Base-by-base conservation (phyloP, 1,139 yeast species). In the Geotrichum carabidarum region DNA sequence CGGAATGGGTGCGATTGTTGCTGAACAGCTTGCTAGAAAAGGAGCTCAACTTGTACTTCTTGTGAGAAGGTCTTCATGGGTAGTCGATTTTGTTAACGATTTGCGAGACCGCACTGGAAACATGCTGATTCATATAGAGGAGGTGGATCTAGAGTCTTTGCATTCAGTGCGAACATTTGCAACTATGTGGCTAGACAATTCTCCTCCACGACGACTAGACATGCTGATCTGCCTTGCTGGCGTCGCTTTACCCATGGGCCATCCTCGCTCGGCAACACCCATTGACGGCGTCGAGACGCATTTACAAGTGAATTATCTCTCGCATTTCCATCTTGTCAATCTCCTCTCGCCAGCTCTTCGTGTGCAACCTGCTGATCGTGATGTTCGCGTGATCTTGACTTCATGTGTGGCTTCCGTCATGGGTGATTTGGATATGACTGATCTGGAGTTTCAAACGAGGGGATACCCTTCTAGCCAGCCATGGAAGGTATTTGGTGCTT, bases 341-440 rank as follows among this genome's bases (percentile, higher is more conserved):
- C 72, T 93, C 41, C 70, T 93, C 57, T 80, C 83, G 11, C 99
- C 99, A 0, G 80, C 95, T 17, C 73, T 93, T 53, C 79, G 86
- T 58, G 84, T 84, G 1, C 99, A 93, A 70, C 95, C 97, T 1
- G 89, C 96, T 0, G 98, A 90, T 68, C 77, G 99, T 62, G 98
- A 91, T 65, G 96, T 93, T 2, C 75, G 97, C 47, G 80, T 93
- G 5, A 69, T 93, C 11, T 62, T 89, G 34, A 79, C 93, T 0
- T 79, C 88, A 0, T 93, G 99, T 69, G 74, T 88, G 56, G 74
- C 89, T 6, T 91, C 87, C 62, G 80, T 88, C 2, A 68, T 86
- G 69, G 98, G 87, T 1, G 78, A 77, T 14, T 67, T 90, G 17
- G 84, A 85, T 59, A 51, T 79, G 3, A 71, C 76, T 30, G 99